phyloP scores from a whole-genome alignment of 2,329 filamentous ascomycete genomes.

The Trichophyton schoenleinii region DNA sequence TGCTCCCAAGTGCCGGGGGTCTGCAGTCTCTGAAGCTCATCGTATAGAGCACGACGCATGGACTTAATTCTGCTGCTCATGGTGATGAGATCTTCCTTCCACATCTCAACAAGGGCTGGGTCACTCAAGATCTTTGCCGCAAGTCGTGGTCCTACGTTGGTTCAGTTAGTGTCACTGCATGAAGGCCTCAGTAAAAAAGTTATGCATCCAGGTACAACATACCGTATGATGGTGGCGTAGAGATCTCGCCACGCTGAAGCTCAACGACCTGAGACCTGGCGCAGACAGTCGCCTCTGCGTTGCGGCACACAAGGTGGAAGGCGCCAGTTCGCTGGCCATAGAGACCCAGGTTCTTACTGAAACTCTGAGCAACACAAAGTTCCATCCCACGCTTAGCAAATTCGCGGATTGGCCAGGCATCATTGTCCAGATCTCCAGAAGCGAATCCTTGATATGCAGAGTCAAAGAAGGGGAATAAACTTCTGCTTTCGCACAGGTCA shows the following conservation, averaged over 20 bases:
- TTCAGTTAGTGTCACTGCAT: neutral
- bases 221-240: conserved; percentile 79
- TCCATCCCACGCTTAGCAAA: conserved; percentile 82
- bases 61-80: conserved; percentile 90
- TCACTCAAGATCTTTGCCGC: conserved; percentile 54
- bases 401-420: conserved; percentile 80
- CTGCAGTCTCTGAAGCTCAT: conserved; percentile 67
- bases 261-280: conserved; percentile 76
- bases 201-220: neutral
- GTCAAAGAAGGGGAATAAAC: conserved; percentile 96
- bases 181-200: neutral
- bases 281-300: conserved; percentile 39
- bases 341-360: conserved; percentile 59
- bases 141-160: conserved; percentile 13
- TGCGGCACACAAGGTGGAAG: conserved; percentile 52
- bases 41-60: conserved; percentile 70
- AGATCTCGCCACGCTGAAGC: conserved; percentile 84
- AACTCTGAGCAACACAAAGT: conserved; percentile 46
- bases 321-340: conserved; percentile 92
- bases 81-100: conserved; percentile 75
- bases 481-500: conserved; percentile 60
- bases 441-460: conserved; percentile 96
- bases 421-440: conserved; percentile 70
- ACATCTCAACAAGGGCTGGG: conserved; percentile 63
- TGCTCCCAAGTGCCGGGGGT: conserved; percentile 96